phyloP scores from a whole-genome alignment of 176 grass and related monocot species.

The Lolium multiflorum region DNA sequence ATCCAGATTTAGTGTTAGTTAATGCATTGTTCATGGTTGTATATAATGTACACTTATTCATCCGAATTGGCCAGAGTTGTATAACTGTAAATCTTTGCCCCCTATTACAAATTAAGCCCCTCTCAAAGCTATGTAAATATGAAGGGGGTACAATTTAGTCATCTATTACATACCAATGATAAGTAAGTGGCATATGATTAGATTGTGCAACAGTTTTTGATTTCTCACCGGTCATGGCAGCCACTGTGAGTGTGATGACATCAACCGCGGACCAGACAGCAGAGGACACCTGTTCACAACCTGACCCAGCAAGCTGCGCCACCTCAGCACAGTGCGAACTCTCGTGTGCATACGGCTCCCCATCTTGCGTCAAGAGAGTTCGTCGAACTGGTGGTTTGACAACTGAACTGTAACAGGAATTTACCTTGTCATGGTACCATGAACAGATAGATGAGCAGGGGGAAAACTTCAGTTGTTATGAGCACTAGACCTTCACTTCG shows the following conservation, averaged over 20 bases:
- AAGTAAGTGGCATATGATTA: background rate
- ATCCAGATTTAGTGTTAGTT: too few species aligned
- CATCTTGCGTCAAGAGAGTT: too few species aligned
- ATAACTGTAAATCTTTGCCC: background rate
- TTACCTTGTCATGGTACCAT: too few species aligned
- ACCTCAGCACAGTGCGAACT: background rate
- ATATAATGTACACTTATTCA: too few species aligned
- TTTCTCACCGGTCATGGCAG: conserved; percentile 64
- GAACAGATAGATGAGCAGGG: too few species aligned
- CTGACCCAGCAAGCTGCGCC: conserved; percentile 57
- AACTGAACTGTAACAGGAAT: too few species aligned
- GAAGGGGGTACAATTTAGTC: background rate
- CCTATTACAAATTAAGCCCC: background rate
- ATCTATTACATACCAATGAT: background rate
- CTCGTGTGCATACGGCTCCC: too few species aligned
- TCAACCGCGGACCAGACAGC: conserved; percentile 63
- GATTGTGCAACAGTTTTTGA: background rate
- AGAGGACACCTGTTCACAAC: conserved; percentile 47
- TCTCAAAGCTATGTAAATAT: conserved; percentile 50
- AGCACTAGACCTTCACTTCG: too few species aligned
- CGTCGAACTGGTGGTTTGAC: too few species aligned
- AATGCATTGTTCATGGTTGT: too few species aligned
- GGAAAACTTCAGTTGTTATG: too few species aligned
- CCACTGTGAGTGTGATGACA: conserved; percentile 36
- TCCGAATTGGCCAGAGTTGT: too few species aligned